phyloP scores from a whole-genome alignment of 1,284 basidiomycete genomes.

The Cerioporus squamosus region DNA sequence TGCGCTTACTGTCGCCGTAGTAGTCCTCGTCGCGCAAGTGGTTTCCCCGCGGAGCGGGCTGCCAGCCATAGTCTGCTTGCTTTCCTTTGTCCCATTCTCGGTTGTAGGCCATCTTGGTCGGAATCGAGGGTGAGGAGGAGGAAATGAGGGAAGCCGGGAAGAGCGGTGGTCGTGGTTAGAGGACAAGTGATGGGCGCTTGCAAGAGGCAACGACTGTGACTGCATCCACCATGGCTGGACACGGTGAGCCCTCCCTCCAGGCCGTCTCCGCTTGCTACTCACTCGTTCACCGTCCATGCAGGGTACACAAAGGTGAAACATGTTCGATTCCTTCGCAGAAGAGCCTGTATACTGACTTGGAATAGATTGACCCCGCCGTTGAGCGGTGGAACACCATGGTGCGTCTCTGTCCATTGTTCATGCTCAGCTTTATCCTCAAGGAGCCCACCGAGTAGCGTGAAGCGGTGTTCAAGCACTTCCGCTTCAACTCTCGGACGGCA shows the following conservation, averaged over 20 bases:
- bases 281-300: neutral
- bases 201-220: slow-evolving; percentile 12
- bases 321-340: neutral
- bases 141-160: neutral
- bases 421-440: slow-evolving; percentile 8
- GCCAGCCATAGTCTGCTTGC: slow-evolving; percentile 47
- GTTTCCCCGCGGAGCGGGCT: slow-evolving; percentile 42
- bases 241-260: slow-evolving; percentile 36
- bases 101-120: slow-evolving; percentile 65
- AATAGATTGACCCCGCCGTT: slow-evolving; percentile 76
- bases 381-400: slow-evolving; percentile 84
- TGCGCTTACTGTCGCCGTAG: slow-evolving; percentile 69
- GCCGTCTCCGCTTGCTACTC: neutral
- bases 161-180: slow-evolving; percentile 22
- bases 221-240: slow-evolving; percentile 47
- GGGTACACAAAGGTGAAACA: slow-evolving; percentile 27
- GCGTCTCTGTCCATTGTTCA: slow-evolving; percentile 19
- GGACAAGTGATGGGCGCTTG: slow-evolving; percentile 21
- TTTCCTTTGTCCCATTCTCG: slow-evolving; percentile 85
- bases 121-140: neutral
- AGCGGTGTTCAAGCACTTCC: slow-evolving; percentile 78
- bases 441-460: slow-evolving; percentile 63
- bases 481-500: slow-evolving; percentile 70
- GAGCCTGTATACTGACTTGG: slow-evolving; percentile 2
- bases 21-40: slow-evolving; percentile 71